Base-by-base conservation (phyloP, 495 filamentous ascomycete species). In the Stereocaulon alpinum region DNA sequence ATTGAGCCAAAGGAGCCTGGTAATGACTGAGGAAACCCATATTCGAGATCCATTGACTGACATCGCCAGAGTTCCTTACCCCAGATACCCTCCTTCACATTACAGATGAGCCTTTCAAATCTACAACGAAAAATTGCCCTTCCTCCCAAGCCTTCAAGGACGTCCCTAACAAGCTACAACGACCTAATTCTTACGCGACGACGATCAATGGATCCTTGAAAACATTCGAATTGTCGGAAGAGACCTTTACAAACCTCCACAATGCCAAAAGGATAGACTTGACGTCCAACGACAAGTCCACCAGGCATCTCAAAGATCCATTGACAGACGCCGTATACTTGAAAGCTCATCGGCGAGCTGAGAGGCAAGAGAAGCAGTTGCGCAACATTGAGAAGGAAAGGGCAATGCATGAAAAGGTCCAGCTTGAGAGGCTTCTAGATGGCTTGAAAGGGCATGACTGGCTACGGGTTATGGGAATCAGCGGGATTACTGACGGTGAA, bases 381-480 rank as follows among this genome's bases (percentile, higher is more conserved):
- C 86, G 93, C 37, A 97, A 97, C 67, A 86, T 92, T 42, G 94
- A 97, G 68, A 89, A 87, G 66, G 90, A 93, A 61, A 82, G 87
- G 1, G 89, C 92, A 3, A 87, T 92, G 72, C 91, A 96, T 76
- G 90, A 97, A 67, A 88, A 90, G 63, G 84, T 89, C 55, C 86
- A 91, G 64, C 80, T 96, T 41, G 87, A 93, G 55, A 80, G 91
- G 9, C 76, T 96, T 41, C 79, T 96, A 41, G 89, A 93, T 49
- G 89, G 89, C 42, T 79, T 99, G 4, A 84, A 87, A 67, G 84
- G 91, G n/a, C 86, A 83, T 41, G 93, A 96, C 67, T 99, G 93
- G 93, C 75, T 96, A 58, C 86, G 88, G 56, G 78, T 88, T 2
- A 92, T 99, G 85, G 93, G 93, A n/a, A 84, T 97, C 47, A 88